Conservation (phyloP, 176 grass and related monocot species). For the maize (Zea mays) region Zm-B73-REFERENCE-NAM-5.0 NC_050096.1:141485501-141486000, state of each 20-base stretch:
- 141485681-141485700: too few relatives aligned
- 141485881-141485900: too few relatives aligned
- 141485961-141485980: too few relatives aligned
- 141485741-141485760: conserved; percentile 33
- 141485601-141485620: conserved; percentile 45
- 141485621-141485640: conserved; percentile 50
- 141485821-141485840: conserved; percentile 47
- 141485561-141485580: conserved; percentile 38
- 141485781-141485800: conserved; percentile 47
- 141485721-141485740: too few relatives aligned
- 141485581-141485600: conserved; percentile 34
- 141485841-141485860: conserved; percentile 45
- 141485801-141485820: conserved; percentile 53
- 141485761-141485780: conserved; percentile 56
- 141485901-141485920: too few relatives aligned
- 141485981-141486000: conserved; percentile 43
- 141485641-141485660: conserved; percentile 24
- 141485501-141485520: conserved; percentile 33
- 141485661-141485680: background rate
- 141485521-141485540: conserved; percentile 30
- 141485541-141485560: conserved; percentile 52
- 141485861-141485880: conserved; percentile 34
- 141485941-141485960: too few relatives aligned
- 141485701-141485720: too few relatives aligned
- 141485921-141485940: too few relatives aligned